Evolutionary conservation across 768 basidiomycete genomes (phyloP), one percentile per base, ranked within the genome.

Genomic region (Rhodotorula toruloides): DNA sequence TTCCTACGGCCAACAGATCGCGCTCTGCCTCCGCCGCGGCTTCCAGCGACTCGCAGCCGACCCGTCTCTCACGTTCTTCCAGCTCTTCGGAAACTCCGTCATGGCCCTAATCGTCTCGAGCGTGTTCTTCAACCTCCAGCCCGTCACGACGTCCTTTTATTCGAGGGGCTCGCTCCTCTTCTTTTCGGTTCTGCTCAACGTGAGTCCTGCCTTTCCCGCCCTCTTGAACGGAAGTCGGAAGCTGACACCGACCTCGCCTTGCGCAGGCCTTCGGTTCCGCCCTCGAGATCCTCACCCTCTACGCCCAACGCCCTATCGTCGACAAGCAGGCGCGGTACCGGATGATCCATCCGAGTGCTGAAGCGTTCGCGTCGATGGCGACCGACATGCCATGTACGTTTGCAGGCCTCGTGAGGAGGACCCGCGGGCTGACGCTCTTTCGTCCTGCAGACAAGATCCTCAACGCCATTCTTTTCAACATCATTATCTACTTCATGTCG

Each of bases 151-250:
- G 17, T 84, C 83, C 16, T 86, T 83, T 74, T 89, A 87, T 80
- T 85, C 86, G 27, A 83, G 89, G 25, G 87, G 87, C 43, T 85
- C 88, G 77, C 80, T 87, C 29, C 79, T 91, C n/a, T 90, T 87
- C 82, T 88, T 89, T 83, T 86, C 67, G 36, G 64, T 63, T 40
- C 55, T 63, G 10, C 27, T 65, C 31, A 58, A 37, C 40, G 32
- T 25, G 12, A 11, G 21, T 32, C 12, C 19, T 11, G 17, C 21
- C 50, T 21, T 34, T 5, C 5, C 7, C 49, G 86, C 22, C 87
- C 46, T 84, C 87, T 76, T 79, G 85, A n/a, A 77, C 89, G 16
- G 88, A 86, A 81, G 87, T 88, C 83, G 85, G 74, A 36, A 8
- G 11, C 31, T 4, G 13, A 21, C 37, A 43, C 40, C 59, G 27